Base-by-base conservation (phyloP, 371 early-diverging fungal species). In the Mortierella sp. region DNA sequence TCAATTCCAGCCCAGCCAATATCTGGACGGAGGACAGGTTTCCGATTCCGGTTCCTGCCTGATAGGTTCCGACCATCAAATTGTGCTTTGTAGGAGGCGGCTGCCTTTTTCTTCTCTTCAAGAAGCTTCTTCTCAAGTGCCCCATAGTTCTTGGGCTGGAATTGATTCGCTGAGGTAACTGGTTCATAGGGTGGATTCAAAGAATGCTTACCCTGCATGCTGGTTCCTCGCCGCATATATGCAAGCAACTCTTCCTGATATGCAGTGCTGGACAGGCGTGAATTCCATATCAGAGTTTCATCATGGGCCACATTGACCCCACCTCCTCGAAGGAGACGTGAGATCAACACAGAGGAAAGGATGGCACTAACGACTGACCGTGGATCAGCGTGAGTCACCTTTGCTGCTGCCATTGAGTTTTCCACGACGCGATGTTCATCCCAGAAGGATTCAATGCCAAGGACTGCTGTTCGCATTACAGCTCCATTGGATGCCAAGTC, bases 341-440 rank as follows among this genome's bases (percentile, higher is more conserved):
- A 87, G 15, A 91, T 85, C 61, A 93, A 47, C 29, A 84, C 86
- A 19, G 88, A 85, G 1, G 88, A 83, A 51, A 93, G 76, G 2
- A 88, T 77, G 68, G 90, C 89, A 42, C 87, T 83, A 9, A 90
- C 78, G 70, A 90, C 76, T 68, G 90, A 90, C 17, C 91, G 84
- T 40, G 89, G 90, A 70, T 93, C 92, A n/a, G 90, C 86, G 55
- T 91, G 92, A 22, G 91, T 90, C 53, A 89, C 82, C 64, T 84
- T 85, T 35, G 89, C 89, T 47, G 88, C 89, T 6, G 88, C 86
- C 26, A 86, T 76, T 0, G 90, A 77, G 34, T 89, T 89, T 70
- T 86, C 84, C 53, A 89, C 87, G 0, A 90, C 90, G 17, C 84
- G 84, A 1, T 77, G 79, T 29, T 88, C 90, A 69, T 90, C 91